Conservation (phyloP, 2,329 filamentous ascomycete species). For the Piedraia hortae region DNA sequence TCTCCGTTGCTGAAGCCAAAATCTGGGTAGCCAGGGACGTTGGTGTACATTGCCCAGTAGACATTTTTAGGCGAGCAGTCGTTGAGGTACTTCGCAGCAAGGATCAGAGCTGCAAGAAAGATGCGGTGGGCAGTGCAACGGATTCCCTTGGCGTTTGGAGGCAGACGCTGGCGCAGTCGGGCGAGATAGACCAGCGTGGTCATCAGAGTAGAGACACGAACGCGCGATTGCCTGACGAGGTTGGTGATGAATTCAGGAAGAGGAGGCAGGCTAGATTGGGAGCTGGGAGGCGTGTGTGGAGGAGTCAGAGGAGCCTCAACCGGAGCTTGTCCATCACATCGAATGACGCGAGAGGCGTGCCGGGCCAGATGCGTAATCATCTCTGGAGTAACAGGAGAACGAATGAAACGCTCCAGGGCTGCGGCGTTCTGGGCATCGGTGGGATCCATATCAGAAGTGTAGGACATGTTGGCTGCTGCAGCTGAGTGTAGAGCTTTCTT, state of each 20-base stretch:
- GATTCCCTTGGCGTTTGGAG: slow-evolving; percentile 85
- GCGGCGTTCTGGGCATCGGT: slow-evolving; percentile 31
- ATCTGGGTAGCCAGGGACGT: slow-evolving; percentile 40
- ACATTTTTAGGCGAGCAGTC: slow-evolving; percentile 99
- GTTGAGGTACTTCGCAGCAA: slow-evolving; percentile 89
- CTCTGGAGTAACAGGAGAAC: slow-evolving; percentile 41
- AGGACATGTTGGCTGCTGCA: no score
- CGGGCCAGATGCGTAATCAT: slow-evolving; percentile 56
- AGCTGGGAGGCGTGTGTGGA: slow-evolving; percentile 29
- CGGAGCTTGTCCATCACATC: slow-evolving; percentile 32
- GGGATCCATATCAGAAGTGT: no score
- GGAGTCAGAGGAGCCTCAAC: slow-evolving; percentile 29
- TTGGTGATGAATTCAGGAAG: slow-evolving; percentile 79
- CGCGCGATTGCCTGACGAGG: slow-evolving; percentile 74
- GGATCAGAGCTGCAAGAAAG: slow-evolving; percentile 67
- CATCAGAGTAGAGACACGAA: slow-evolving; percentile 94
- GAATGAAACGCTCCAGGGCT: slow-evolving; percentile 58
- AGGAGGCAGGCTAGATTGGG: slow-evolving; percentile 34
- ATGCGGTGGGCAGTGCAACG: slow-evolving; percentile 92
- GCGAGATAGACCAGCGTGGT: slow-evolving; percentile 81
- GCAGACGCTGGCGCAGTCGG: slow-evolving; percentile 57
- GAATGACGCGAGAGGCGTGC: slow-evolving; percentile 51
- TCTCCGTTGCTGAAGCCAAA: slow-evolving; percentile 89
- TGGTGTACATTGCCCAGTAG: slow-evolving; percentile 91
- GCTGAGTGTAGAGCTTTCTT: no score